phyloP scores from a whole-genome alignment of 345 rosid genomes.

The Brassica cretica region DNA sequence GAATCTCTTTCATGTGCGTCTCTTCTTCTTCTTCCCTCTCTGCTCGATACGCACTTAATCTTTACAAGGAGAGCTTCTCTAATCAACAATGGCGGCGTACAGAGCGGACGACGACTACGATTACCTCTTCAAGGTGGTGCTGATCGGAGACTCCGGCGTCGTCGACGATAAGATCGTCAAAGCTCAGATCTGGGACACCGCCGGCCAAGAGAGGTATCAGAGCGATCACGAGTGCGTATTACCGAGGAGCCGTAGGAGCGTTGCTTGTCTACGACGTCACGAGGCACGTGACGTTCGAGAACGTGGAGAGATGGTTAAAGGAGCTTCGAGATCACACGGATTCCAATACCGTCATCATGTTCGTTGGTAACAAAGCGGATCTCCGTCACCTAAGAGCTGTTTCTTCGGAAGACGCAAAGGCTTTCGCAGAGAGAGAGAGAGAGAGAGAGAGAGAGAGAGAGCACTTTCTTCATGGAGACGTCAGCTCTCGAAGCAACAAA shows the following conservation, averaged over 20 bases:
- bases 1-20: slow-evolving; percentile 22
- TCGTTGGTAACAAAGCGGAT: slow-evolving; percentile 87
- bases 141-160: slow-evolving; percentile 82
- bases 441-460: too few relatives aligned
- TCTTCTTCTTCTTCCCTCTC: neutral
- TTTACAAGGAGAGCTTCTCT: too few relatives aligned
- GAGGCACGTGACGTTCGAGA: slow-evolving; percentile 75
- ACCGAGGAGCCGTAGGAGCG: slow-evolving; percentile 87
- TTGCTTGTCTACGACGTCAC: slow-evolving; percentile 79
- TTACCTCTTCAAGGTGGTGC: slow-evolving; percentile 68
- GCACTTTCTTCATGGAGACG: slow-evolving; percentile 46
- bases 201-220: slow-evolving; percentile 77
- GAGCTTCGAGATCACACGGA: slow-evolving; percentile 86
- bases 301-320: slow-evolving; percentile 81
- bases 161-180: slow-evolving; percentile 78
- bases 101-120: slow-evolving; percentile 85
- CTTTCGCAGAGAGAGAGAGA: slow-evolving; percentile 43
- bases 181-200: slow-evolving; percentile 93
- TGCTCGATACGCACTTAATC: too few relatives aligned
- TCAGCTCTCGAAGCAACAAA: slow-evolving; percentile 72
- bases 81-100: slow-evolving; percentile 54
- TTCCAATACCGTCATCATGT: slow-evolving; percentile 71
- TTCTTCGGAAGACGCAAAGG: slow-evolving; percentile 54
- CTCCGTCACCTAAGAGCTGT: slow-evolving; percentile 81
- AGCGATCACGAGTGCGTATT: slow-evolving; percentile 86